Evolutionary conservation across 2,329 filamentous ascomycete genomes (phyloP), one percentile per base, ranked within the genome.

Genomic region (Pseudocercospora crystallina): DNA sequence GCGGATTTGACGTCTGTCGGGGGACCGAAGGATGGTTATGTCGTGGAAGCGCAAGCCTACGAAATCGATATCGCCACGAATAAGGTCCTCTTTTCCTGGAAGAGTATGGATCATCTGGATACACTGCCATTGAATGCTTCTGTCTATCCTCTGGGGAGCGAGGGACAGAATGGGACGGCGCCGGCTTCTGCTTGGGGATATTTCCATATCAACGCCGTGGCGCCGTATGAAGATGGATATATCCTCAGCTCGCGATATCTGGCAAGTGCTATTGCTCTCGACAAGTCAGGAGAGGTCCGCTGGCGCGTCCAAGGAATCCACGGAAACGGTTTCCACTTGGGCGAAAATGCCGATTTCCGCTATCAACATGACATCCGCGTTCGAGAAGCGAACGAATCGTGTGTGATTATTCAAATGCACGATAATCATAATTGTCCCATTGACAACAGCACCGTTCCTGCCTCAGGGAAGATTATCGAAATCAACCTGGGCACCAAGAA

Each of bases 71-170:
- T 72, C 30, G 62, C 51, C 20, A 69, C 68, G 2, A 65, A 67
- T 10, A 54, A 66, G 10, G 47, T 71, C 3, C 40, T 71, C 0
- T 72, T 71, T 34, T 56, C 65, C 17, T 72, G 70, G 70, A 67
- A 66, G 10, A 63, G 64, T 42, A 65, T 70, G 0, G 62, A 71
- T 8, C 67, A 72, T 41, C 65, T 69, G 0, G 62, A 70, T 3
- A 61, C 69, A 17, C 32, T 61, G 9, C 58, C 58, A 5, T 32
- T 60, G 30, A 51, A 5, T n/a, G 56, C 50, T 72, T 57, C 76
- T 1, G 68, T 73, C 4, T 58, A 56, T 14, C 53, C 58, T 11
- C 37, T 58, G 1, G 58, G 58, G 17, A 54, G 50, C 33, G 56
- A 59, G 12, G 58, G 54, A 11, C 53, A 44, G 15, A 52, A 59